These are phyloP conservation scores for Tolypocladium album DNA, from an alignment of 2,329 filamentous ascomycete species.

Conservation along the genomic window DNA sequence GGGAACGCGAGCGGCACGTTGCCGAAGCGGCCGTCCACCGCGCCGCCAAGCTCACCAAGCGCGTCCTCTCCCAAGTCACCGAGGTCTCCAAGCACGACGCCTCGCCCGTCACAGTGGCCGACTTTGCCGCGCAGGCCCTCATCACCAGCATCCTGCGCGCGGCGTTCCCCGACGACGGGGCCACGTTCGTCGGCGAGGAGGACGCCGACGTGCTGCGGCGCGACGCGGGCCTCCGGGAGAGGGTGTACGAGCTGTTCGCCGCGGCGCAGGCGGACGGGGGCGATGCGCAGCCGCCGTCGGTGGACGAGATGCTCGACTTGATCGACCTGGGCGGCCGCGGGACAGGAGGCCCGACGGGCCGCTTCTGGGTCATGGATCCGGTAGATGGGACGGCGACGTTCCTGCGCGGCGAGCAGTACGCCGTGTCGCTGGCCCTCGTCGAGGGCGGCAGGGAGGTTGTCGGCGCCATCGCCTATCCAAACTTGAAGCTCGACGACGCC, in stretches of 20 bases:
- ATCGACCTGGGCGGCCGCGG: slow-evolving; percentile 46
- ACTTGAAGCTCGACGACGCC: slow-evolving; percentile 28
- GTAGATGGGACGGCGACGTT: slow-evolving; percentile 56
- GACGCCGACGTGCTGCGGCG: slow-evolving; percentile 39
- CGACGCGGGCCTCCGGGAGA: slow-evolving; percentile 33
- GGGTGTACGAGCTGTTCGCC: slow-evolving; percentile 45
- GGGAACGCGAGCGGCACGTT: slow-evolving; percentile 18
- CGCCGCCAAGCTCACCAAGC: slow-evolving; percentile 47
- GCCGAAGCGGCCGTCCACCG: slow-evolving; percentile 38
- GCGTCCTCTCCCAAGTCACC: slow-evolving; percentile 28
- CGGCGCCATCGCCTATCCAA: slow-evolving; percentile 52
- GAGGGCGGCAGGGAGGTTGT: slow-evolving; percentile 45
- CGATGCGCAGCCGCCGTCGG: slow-evolving; percentile 19
- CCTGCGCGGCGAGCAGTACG: slow-evolving; percentile 50
- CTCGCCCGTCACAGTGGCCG: slow-evolving; percentile 51
- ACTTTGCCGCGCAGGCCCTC: slow-evolving; percentile 53
- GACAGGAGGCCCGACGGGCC: slow-evolving; percentile 20
- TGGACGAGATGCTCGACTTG: slow-evolving; percentile 47
- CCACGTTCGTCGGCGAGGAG: slow-evolving; percentile 50
- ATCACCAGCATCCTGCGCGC: slow-evolving; percentile 45
- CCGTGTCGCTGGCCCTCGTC: slow-evolving; percentile 47
- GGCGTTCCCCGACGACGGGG: slow-evolving; percentile 38
- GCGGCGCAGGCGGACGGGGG: slow-evolving; percentile 6
- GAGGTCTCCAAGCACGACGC: slow-evolving; percentile 46
- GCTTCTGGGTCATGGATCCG: slow-evolving; percentile 53